Evolutionary conservation across 2,329 filamentous ascomycete species (phyloP), one percentile per base, ranked within the genome.

Genomic region (Lizonia empirigonia): DNA sequence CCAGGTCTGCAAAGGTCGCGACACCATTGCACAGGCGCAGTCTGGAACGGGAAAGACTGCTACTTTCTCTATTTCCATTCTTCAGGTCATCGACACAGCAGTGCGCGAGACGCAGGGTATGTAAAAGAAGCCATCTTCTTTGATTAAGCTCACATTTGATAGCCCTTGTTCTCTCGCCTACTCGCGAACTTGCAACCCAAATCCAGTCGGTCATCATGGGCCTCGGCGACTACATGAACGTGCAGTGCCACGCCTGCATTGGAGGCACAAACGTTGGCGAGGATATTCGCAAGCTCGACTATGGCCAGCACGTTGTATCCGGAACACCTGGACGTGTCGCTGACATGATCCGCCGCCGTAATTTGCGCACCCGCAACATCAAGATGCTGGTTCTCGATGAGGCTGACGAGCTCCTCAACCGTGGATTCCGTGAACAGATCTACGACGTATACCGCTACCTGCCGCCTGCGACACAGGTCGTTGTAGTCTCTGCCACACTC

Each of bases 141-240:
- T n/a, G 8, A 16, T 18, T 9, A 18, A 44, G 16, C 60, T 71
- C 13, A 71, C 27, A 18, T 7, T 5, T 7, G 49, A 80, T 33
- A 71, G 94, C 94, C 5, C 86, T 99, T 35, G 92, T 99, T 8
- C 85, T 99, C 7, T 97, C 94, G 4, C 94, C 94, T 2, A 97
- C 93, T 16, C 91, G 94, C 72, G 94, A 99, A 82, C 81, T 99
- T 60, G 94, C 94, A 36, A 97, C 93, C 22, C 94, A 99, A 78
- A 99, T 99, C 60, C 94, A 99, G 78, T 96, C 91, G 27, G 94
- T 99, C 53, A 89, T 99, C 64, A 96, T 97, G 86, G 94, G 94
- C n/a, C 85, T 99, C n/a, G 94, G 94, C 61, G 94, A 99, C 77
- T 99, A 97, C 81, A 97, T 99, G 94, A 97, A 97, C 72, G 91